A percentile compares a stretch with the other conserved stretches of the same genome.
phyloP scores from a whole-genome alignment of 2,329 filamentous ascomycete genomes.

The Colletotrichum tropicale region DNA sequence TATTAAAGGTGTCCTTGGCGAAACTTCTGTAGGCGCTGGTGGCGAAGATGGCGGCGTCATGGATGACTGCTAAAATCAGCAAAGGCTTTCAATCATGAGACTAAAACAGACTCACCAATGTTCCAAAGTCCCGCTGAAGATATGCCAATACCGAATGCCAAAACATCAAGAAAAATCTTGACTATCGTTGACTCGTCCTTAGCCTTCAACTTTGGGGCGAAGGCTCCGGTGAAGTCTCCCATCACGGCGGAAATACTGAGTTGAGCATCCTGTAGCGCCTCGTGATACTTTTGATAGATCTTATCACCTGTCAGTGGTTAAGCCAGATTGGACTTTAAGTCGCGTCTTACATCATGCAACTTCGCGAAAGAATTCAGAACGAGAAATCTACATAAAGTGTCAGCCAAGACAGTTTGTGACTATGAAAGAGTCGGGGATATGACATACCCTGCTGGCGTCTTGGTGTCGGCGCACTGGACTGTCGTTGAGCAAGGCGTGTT shows the following conservation, averaged over 20 bases:
- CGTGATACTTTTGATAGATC: neutral
- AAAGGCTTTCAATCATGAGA: neutral
- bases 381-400: neutral
- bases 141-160: neutral
- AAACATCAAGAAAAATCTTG: neutral
- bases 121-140: conserved; percentile 1
- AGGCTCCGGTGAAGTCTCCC: neutral
- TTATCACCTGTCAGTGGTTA: neutral
- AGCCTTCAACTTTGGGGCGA: neutral
- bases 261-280: neutral
- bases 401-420: neutral
- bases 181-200: neutral
- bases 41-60: neutral
- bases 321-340: no score
- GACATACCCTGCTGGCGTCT: neutral
- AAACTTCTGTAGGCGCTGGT: neutral
- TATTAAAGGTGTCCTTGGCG: neutral
- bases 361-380: neutral
- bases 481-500: conserved; percentile 5
- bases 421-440: rapidly evolving
- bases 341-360: neutral
- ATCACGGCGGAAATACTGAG: neutral
- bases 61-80: neutral
- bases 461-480: neutral
- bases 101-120: neutral